phyloP scores from a whole-genome alignment of 768 basidiomycete species.

The Rubroboletus satanas region DNA sequence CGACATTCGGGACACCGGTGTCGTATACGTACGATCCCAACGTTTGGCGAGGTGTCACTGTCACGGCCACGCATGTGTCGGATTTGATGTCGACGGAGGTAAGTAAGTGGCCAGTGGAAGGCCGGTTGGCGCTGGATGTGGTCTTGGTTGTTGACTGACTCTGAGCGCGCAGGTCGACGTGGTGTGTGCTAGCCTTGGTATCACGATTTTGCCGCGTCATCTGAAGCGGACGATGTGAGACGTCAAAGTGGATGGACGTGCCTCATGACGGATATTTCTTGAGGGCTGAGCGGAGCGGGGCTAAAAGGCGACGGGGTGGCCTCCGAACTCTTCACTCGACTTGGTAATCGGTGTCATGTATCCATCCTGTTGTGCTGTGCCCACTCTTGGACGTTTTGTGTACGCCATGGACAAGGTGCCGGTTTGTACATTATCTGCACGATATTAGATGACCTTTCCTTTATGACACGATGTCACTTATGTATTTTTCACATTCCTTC shows the following conservation, averaged over 20 bases:
- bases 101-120: background rate
- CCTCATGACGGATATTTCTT: background rate
- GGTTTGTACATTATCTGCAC: background rate
- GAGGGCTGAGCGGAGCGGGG: background rate
- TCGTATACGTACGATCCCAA: background rate
- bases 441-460: background rate
- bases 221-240: slow-evolving; percentile 20
- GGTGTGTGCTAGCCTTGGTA: background rate
- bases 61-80: background rate
- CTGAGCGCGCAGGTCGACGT: background rate
- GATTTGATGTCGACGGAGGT: slow-evolving; percentile 9
- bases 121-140: background rate
- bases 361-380: background rate
- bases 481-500: background rate
- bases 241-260: background rate
- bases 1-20: background rate
- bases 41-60: background rate
- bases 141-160: background rate
- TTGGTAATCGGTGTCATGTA: background rate
- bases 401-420: background rate
- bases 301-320: background rate
- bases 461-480: background rate
- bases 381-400: background rate
- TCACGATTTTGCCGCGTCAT: slow-evolving; percentile 3
- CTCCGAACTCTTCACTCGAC: background rate